Conservation (phyloP, 768 basidiomycete species). For the Lentinula aciculospora region DNA sequence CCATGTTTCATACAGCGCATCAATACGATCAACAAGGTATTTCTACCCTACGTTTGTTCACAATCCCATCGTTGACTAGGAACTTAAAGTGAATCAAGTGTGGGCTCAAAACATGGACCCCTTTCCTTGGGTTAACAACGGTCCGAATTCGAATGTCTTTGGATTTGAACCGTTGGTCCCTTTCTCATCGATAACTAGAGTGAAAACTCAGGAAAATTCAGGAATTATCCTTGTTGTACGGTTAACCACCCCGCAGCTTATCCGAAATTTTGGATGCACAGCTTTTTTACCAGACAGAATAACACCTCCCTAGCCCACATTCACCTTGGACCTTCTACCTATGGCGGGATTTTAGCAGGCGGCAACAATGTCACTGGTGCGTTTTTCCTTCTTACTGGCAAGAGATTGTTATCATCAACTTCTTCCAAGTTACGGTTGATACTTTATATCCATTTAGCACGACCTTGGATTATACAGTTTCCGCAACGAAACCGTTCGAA, state of each 20-base stretch:
- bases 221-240: slow-evolving; percentile 39
- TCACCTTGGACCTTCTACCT: slow-evolving; percentile 33
- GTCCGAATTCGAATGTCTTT: slow-evolving; percentile 34
- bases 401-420: neutral
- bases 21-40: slow-evolving; percentile 39
- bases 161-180: slow-evolving; percentile 34
- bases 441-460: slow-evolving; percentile 35
- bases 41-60: neutral
- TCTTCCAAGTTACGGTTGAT: slow-evolving; percentile 24
- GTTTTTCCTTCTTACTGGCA: neutral
- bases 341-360: slow-evolving; percentile 25
- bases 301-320: slow-evolving; percentile 26
- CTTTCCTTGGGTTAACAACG: slow-evolving; percentile 31
- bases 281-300: slow-evolving; percentile 27
- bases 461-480: slow-evolving; percentile 29
- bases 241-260: slow-evolving; percentile 36
- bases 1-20: slow-evolving; percentile 21
- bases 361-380: slow-evolving; percentile 27
- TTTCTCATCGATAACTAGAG: neutral
- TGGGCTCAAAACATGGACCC: slow-evolving; percentile 35
- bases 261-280: slow-evolving; percentile 38
- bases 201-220: slow-evolving; percentile 5
- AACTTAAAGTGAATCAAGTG: slow-evolving; percentile 31
- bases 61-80: neutral
- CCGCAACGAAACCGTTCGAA: slow-evolving; percentile 23